Evolutionary conservation across 1,284 basidiomycete genomes (phyloP).

Genomic region (Exobasidium rhododendri): DNA sequence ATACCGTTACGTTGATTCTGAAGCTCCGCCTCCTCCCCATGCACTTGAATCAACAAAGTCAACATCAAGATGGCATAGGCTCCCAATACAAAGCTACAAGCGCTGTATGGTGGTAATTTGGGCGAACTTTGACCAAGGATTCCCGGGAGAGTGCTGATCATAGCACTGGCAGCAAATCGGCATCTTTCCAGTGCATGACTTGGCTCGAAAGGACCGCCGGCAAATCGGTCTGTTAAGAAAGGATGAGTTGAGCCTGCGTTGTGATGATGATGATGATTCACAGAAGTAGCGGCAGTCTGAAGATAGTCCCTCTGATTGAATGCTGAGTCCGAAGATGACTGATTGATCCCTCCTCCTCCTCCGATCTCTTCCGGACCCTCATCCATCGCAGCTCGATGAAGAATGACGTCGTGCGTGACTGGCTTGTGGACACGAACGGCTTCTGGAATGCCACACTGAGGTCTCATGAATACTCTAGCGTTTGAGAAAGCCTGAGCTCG

Average conservation of each 20-base stretch:
- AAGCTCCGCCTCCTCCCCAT: not conserved
- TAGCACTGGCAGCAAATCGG: slow-evolving; percentile 34
- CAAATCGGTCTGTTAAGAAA: slow-evolving; percentile 27
- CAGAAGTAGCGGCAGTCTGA: slow-evolving; percentile 4
- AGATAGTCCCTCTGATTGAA: not conserved
- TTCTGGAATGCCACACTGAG: slow-evolving; percentile 41
- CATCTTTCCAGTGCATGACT: slow-evolving; percentile 34
- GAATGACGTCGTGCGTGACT: slow-evolving; percentile 11
- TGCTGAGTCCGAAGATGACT: not conserved
- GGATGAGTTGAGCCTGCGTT: slow-evolving; percentile 19
- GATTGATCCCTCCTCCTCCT: slow-evolving; percentile 1
- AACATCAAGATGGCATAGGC: slow-evolving; percentile 43
- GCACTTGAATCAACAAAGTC: slow-evolving; percentile 36
- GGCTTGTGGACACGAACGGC: slow-evolving; percentile 11
- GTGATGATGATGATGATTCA: slow-evolving; percentile 27
- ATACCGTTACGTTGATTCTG: not conserved
- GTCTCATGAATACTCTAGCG: slow-evolving; percentile 40
- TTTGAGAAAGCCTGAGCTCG: slow-evolving; percentile 44
- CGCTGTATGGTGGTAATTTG: slow-evolving; percentile 36
- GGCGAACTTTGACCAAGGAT: slow-evolving; percentile 34
- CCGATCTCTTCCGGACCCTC: slow-evolving; percentile 20
- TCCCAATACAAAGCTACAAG: slow-evolving; percentile 39
- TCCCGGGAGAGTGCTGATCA: slow-evolving; percentile 29
- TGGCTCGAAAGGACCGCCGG: slow-evolving; percentile 39
- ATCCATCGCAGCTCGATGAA: slow-evolving; percentile 21